Percentiles rank a stretch among this genome's conserved stretches.
phyloP scores from a whole-genome alignment of 2,329 filamentous ascomycete genomes.

The Colletotrichum brevisporum region DNA sequence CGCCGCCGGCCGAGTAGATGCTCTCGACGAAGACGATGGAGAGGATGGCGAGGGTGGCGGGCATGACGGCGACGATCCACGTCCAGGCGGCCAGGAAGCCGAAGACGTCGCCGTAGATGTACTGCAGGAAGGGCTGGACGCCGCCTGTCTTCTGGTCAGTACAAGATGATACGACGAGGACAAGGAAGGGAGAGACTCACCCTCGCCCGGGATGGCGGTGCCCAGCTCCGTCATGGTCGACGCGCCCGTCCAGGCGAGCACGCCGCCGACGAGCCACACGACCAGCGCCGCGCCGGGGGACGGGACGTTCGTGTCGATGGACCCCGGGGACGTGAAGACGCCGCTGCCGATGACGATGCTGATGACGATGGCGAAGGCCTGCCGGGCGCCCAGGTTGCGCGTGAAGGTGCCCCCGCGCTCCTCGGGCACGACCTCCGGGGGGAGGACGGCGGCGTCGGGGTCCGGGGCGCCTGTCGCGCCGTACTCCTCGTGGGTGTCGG shows the following conservation, averaged over 20 bases:
- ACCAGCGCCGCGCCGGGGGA: conserved; percentile 71
- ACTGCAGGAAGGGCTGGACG: conserved; percentile 73
- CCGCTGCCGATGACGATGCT: conserved; percentile 76
- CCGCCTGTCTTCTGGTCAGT: conserved; percentile 56
- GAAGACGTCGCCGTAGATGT: conserved; percentile 72
- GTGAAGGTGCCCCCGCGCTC: conserved; percentile 51
- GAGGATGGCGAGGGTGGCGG: conserved; percentile 74
- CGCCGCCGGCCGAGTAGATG: conserved; percentile 66
- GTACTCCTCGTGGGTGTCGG: conserved; percentile 33
- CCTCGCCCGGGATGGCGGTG: conserved; percentile 73
- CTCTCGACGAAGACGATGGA: conserved; percentile 75
- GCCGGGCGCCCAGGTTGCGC: conserved; percentile 61
- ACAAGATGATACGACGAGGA: background rate
- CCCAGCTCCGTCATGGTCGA: conserved; percentile 74
- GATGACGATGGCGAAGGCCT: conserved; percentile 72
- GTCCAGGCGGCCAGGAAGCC: conserved; percentile 77
- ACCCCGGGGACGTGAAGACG: conserved; percentile 75
- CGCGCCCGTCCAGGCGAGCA: conserved; percentile 75
- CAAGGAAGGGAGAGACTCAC: conserved; percentile 47
- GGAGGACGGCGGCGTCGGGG: conserved; percentile 11
- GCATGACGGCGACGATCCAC: conserved; percentile 76
- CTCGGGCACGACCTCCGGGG: conserved; percentile 25
- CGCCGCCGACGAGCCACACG: conserved; percentile 73
- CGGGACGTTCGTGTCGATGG: conserved; percentile 74
- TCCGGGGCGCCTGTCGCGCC: conserved; percentile 27